These are phyloP conservation scores for Rhodotorula babjevae DNA, from an alignment of 768 basidiomycete genomes.

Conservation along the genomic window DNA sequence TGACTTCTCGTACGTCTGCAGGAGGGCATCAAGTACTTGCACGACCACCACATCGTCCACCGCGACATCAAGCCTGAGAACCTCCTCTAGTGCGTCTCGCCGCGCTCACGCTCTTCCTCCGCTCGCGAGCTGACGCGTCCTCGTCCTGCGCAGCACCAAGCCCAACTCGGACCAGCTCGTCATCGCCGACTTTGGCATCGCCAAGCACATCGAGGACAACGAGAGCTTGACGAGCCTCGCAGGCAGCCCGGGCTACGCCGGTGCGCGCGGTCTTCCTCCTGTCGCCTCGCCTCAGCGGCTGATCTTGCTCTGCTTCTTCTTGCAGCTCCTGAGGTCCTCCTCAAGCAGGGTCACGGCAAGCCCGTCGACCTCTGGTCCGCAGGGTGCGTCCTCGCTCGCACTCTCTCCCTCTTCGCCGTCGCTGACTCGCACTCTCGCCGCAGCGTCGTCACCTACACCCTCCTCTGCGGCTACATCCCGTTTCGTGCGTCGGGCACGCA, in stretches of 20 bases:
- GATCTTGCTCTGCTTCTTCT: conserved; percentile 57
- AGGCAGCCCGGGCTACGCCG: conserved; percentile 43
- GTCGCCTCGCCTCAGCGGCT: rapidly evolving
- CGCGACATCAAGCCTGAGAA: conserved; percentile 99
- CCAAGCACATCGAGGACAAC: conserved; percentile 45
- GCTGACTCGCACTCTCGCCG: background rate
- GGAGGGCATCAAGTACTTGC: conserved; percentile 75
- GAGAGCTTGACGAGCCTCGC: conserved; percentile 45
- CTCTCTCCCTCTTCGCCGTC: background rate
- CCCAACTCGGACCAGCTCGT: conserved; percentile 74
- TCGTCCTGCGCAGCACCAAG: background rate
- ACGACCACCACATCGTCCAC: conserved; percentile 88
- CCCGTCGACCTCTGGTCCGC: conserved; percentile 91
- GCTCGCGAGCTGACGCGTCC: background rate
- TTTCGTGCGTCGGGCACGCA: conserved; percentile 78
- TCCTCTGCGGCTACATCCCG: conserved; percentile 80
- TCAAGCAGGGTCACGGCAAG: conserved; percentile 63
- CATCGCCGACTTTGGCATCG: conserved; percentile 93
- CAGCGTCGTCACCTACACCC: conserved; percentile 89
- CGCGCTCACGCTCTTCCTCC: no score
- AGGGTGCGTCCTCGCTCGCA: conserved; percentile 57
- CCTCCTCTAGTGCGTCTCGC: conserved; percentile 55
- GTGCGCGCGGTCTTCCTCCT: background rate
- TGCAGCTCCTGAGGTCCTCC: conserved; percentile 68
- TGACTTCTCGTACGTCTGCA: background rate